Evolutionary conservation across 2,329 filamentous ascomycete genomes (phyloP).

Genomic region (Mariannaea elegans): DNA sequence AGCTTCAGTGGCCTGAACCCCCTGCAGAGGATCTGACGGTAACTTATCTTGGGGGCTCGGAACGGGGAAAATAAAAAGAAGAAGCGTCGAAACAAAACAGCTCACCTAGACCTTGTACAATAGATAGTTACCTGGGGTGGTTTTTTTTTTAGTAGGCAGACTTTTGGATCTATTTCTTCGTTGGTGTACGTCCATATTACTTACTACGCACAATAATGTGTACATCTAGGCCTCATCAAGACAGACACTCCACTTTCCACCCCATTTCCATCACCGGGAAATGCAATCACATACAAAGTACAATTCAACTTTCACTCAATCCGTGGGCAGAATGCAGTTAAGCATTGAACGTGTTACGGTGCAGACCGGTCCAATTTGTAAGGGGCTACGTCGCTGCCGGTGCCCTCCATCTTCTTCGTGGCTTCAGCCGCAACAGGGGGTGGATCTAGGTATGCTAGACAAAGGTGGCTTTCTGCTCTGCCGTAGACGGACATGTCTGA

Average conservation of each 20-base stretch:
- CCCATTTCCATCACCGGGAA: too few relatives aligned
- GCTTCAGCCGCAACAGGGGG: neutral
- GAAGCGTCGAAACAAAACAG: slow-evolving; percentile 17
- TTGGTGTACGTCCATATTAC: too few relatives aligned
- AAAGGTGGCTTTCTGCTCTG: neutral
- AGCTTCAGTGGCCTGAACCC: slow-evolving; percentile 11
- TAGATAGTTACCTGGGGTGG: too few relatives aligned
- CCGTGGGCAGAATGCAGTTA: too few relatives aligned
- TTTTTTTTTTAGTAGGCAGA: neutral
- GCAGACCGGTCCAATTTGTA: neutral
- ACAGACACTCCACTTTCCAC: too few relatives aligned
- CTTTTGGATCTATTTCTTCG: neutral
- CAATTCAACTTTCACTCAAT: too few relatives aligned
- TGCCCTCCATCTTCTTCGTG: neutral
- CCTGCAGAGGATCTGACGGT: slow-evolving; percentile 20
- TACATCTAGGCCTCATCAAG: too few relatives aligned
- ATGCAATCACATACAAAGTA: too few relatives aligned
- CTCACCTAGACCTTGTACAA: too few relatives aligned
- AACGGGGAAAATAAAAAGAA: neutral
- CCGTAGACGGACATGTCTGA: neutral
- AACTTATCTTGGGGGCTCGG: slow-evolving; percentile 14
- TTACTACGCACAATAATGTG: too few relatives aligned
- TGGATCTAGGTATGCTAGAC: neutral
- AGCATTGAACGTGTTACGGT: slow-evolving; percentile 11
- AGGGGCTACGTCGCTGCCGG: slow-evolving; percentile 13